These are phyloP conservation scores for Dendrobium huoshanense DNA, from an alignment of 106 monocot species.

Conservation along the genomic window DNA sequence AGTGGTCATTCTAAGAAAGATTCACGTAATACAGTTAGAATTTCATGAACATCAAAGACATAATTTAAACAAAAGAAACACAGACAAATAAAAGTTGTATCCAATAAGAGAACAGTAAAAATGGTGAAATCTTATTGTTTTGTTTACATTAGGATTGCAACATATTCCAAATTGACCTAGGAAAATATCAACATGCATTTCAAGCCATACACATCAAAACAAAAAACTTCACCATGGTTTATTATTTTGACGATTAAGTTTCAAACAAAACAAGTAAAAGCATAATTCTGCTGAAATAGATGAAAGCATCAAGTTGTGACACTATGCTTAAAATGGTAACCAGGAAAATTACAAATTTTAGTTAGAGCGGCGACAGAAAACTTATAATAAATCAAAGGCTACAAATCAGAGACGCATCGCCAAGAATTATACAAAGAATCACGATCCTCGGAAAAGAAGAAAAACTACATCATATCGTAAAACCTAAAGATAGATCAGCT, in stretches of 20 bases:
- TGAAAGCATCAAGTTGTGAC: not conserved
- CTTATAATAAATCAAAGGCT: not conserved
- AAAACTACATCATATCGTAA: not conserved
- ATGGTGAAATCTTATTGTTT: not conserved
- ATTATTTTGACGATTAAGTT: not conserved
- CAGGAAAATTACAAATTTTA: not conserved
- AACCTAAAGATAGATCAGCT: not conserved
- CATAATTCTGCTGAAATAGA: not conserved
- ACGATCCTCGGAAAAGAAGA: not conserved
- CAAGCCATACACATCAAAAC: not conserved
- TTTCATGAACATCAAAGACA: not conserved
- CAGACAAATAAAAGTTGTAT: not conserved
- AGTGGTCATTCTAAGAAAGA: not conserved
- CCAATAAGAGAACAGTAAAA: not conserved
- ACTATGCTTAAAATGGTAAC: not conserved
- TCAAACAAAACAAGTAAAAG: not conserved
- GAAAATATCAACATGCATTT: not conserved
- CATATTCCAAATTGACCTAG: not conserved
- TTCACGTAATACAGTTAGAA: not conserved
- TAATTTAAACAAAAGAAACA: not conserved
- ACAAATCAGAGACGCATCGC: not conserved
- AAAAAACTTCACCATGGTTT: not conserved
- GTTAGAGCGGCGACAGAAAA: not conserved
- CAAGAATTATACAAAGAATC: not conserved
- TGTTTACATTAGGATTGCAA: not conserved